Conservation (phyloP, 2,329 filamentous ascomycete genomes). For the Diplodia scrobiculata region DNA sequence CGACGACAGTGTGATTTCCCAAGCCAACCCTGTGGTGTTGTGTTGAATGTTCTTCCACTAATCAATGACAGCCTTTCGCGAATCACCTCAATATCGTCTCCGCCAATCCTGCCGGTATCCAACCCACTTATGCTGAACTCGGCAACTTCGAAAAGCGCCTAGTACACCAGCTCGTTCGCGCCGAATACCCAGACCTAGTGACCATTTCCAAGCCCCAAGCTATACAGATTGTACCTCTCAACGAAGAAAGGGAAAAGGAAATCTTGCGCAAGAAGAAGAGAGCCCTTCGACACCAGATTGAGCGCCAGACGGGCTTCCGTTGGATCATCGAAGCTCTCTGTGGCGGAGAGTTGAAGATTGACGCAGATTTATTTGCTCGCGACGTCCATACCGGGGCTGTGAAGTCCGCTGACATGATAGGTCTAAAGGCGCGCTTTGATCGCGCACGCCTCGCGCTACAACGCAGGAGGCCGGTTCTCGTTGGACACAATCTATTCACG, state of each 20-base stretch:
- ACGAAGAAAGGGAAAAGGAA: conserved; percentile 50
- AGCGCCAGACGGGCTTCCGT: conserved; percentile 52
- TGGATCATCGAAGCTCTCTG: conserved; percentile 55
- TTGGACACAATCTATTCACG: conserved; percentile 67
- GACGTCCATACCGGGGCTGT: conserved; percentile 41
- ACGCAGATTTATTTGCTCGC: conserved; percentile 44
- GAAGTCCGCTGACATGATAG: conserved; percentile 42
- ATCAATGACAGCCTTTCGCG: conserved; percentile 40
- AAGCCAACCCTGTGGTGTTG: background rate
- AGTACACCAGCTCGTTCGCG: conserved; percentile 66
- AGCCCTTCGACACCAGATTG: conserved; percentile 3
- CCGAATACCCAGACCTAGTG: conserved; percentile 57
- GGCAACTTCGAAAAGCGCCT: conserved; percentile 63
- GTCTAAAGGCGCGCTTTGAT: conserved; percentile 44
- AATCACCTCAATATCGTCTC: conserved; percentile 38
- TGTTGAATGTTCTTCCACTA: conserved; percentile 37
- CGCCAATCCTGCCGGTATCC: conserved; percentile 35
- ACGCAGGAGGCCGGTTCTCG: conserved; percentile 54
- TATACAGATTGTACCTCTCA: conserved; percentile 48
- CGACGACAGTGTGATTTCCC: background rate
- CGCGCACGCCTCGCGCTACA: conserved; percentile 49
- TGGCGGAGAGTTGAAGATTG: conserved; percentile 44
- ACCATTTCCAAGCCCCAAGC: conserved; percentile 48
- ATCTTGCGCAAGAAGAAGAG: conserved; percentile 37
- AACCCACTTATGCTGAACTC: conserved; percentile 33